Percentiles rank a stretch among this genome's conserved stretches.
Evolutionary conservation across 352 stramenopile species (phyloP).

Genomic region (Phytophthora idaei): DNA sequence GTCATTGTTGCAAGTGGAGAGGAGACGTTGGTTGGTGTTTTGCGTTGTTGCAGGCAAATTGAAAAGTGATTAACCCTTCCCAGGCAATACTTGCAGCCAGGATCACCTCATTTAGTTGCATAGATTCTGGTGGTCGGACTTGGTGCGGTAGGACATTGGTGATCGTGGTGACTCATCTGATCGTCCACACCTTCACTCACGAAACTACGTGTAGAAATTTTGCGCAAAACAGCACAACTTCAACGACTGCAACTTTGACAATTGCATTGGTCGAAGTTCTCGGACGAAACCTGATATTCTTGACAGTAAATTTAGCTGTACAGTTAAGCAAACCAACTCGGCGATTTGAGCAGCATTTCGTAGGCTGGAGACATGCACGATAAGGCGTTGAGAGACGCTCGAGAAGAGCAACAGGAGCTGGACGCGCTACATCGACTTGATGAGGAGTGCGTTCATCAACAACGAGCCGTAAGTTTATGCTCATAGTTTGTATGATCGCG

Average conservation of each 20-base stretch:
- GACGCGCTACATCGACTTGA: constrained; percentile 90
- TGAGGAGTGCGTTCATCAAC: constrained; percentile 89
- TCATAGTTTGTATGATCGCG: neutral
- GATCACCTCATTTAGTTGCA: neutral
- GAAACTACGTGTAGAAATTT: neutral
- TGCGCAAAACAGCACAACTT: constrained; percentile 19
- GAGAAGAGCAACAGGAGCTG: constrained; percentile 78
- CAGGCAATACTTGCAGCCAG: neutral
- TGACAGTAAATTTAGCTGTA: constrained; percentile 20
- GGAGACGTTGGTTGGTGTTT: neutral
- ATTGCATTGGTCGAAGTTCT: neutral
- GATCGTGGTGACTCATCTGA: constrained; percentile 21
- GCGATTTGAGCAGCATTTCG: neutral
- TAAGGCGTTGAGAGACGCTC: constrained; percentile 45
- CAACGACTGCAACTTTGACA: constrained; percentile 10
- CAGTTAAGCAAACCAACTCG: neutral
- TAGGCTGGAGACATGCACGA: constrained; percentile 14
- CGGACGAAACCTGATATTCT: too few relatives aligned
- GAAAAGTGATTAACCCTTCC: constrained; percentile 12
- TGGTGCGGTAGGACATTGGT: constrained; percentile 26
- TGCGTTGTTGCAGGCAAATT: constrained; percentile 11
- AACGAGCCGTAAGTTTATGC: constrained; percentile 60
- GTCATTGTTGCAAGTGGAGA: constrained; percentile 9
- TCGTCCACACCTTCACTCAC: constrained; percentile 29
- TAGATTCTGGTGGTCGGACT: constrained; percentile 24